Evolutionary conservation across 75 land plant species (phyloP).

Genomic region (Isoetes taiwanensis): DNA sequence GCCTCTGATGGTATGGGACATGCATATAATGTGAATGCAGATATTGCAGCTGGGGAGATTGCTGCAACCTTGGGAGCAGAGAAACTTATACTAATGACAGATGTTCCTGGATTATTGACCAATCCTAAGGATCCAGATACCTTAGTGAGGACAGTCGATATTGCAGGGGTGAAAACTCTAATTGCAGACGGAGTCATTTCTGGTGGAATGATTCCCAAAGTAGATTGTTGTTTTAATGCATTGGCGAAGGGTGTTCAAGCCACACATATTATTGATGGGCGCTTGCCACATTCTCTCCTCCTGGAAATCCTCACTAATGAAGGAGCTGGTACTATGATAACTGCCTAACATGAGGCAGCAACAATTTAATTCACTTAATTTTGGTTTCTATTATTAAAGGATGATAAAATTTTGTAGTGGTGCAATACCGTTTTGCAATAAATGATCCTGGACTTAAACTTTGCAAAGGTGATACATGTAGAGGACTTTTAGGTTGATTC

Average conservation of each 20-base stretch:
- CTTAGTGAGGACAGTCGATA: conserved; percentile 63
- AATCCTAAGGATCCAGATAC: conserved; percentile 43
- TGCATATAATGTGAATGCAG: conserved; percentile 82
- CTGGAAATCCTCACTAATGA: conserved; percentile 80
- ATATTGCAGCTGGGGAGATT: conserved; percentile 84
- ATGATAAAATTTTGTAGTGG: too few species aligned
- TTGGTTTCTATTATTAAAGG: too few species aligned
- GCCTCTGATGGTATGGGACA: conserved; percentile 73
- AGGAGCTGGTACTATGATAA: conserved; percentile 94
- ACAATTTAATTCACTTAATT: too few species aligned
- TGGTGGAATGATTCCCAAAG: conserved; percentile 96
- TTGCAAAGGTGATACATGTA: too few species aligned
- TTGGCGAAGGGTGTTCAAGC: conserved; percentile 80
- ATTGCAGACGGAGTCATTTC: conserved; percentile 55
- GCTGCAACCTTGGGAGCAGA: conserved; percentile 93
- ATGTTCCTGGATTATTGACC: conserved; percentile 65
- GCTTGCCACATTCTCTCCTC: conserved; percentile 66
- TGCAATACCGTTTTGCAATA: too few species aligned
- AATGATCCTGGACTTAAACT: too few species aligned
- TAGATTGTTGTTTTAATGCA: conserved; percentile 67
- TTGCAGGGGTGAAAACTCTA: conserved; percentile 60
- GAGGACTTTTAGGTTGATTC: too few species aligned
- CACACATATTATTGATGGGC: conserved; percentile 85
- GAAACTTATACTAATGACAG: conserved; percentile 87
- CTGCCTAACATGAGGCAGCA: conserved; percentile 34